Base-by-base conservation (phyloP, 2,329 filamentous ascomycete genomes). In the Tolypocladium paradoxum region DNA sequence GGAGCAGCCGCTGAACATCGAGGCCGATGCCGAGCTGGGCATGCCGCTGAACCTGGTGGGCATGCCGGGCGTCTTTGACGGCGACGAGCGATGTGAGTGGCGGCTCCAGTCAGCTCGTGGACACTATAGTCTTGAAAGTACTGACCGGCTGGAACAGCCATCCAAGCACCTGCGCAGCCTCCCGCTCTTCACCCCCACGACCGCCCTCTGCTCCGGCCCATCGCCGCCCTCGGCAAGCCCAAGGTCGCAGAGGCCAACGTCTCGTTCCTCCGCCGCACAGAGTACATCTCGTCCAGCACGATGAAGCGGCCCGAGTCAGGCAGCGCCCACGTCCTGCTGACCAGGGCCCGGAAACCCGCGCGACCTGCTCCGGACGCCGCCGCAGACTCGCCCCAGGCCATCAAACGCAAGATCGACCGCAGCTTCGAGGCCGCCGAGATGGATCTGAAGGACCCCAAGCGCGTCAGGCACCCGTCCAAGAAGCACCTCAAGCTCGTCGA, bases 31-130 rank as follows among this genome's bases (percentile, higher is more conserved):
- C 9, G 93, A 99, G 75, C 81, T 97, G 61, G 93, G 93, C 54
- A 97, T 99, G 93, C 90, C 91, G 55, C 83, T 99, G 66, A 92
- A 97, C 68, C 74, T 99, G 61, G 87, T 97, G 54, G 93, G 93
- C 64, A 89, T 97, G 74, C 92, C 92, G 7, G 90, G 91, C 33
- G 85, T 97, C 54, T 96, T 97, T 65, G 85, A 97, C 64, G 92
- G 91, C 54, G 90, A 97, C 68, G 92, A 97, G 75, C 87, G 87
- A 72, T 90, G 91, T 96, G 77, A 68, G 65, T 61, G 36, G 40
- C n/a, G 46, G 7, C 36, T 20, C 7, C 9, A 9, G 1, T n/a
- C 9, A 18, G 16, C 43, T 46, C 24, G 18, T 27, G 3, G 14
- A 29, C 3, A 6, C 5, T 11, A 6, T 18, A 2, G 38, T 2